Base-by-base conservation (phyloP, 1,139 yeast genomes). In the Insectozyma bohioensis region DNA sequence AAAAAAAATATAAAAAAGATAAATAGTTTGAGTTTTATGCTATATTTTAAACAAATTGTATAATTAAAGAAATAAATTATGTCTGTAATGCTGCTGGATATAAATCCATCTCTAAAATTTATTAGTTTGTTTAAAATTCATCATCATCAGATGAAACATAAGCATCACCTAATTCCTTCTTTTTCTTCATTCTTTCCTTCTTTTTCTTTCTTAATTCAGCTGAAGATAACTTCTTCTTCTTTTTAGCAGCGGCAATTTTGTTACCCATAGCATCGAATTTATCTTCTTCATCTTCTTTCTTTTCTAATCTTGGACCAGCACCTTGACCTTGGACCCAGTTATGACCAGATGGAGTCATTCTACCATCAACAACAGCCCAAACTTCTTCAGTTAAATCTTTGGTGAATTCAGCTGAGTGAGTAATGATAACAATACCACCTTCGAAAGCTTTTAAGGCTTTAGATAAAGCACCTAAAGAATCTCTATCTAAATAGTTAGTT, bases 181-280 rank as follows among this genome's bases (percentile, higher is more conserved):
- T 92, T 94, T 90, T 92, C 86, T 85, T 87, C 97, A 92, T 90
- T 83, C 98, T 88, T 78, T 92, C 98, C 95, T 92, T 92, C 97
- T 92, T 92, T 95, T 92, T 92, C 96, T 92, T 92, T 82, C 98
- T 86, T 70, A 92, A 80, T 75, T 92, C 98, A 52, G 98, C 97
- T 63, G 97, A 90, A 53, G 97, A 85, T 67, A 92, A 80, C 85
- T 90, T 92, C 73, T 79, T 79, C 84, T 85, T 90, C 94, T 92
- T 92, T 86, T 88, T 87, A 67, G 78, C 87, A 65, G 85, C 75
- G 58, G 87, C 90, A 72, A 92, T 81, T 94, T 92, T 92, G 95
- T 92, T 92, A 80, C 98, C 98, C 94, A 92, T 86, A 61, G 97
- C 98, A 75, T 92, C 98, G 76, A 92, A 90, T 75, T 88, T 87